Percentiles rank a stretch among this genome's conserved stretches.
phyloP scores from a whole-genome alignment of 2,329 filamentous ascomycete species.

The Neobulgaria alba region DNA sequence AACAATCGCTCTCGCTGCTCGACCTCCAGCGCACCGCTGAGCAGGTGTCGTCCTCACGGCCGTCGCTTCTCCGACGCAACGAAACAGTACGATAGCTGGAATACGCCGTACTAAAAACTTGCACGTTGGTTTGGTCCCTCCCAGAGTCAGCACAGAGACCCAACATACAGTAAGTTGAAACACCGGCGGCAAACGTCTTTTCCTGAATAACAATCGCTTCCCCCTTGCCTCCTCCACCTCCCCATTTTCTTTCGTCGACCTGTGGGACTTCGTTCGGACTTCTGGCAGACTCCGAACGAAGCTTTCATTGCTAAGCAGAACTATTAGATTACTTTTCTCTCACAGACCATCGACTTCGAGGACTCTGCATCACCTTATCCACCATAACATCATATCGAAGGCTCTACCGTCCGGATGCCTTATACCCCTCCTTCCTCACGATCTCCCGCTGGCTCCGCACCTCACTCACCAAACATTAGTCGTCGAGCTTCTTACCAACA shows the following conservation, averaged over 20 bases:
- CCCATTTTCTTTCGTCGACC: not conserved
- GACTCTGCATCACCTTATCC: not conserved
- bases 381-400: slow-evolving; percentile 2
- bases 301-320: not conserved
- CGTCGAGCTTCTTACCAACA: slow-evolving; percentile 49
- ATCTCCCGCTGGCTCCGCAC: slow-evolving; percentile 51
- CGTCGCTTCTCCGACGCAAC: not conserved
- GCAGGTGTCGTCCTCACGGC: not conserved
- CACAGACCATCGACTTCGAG: not conserved
- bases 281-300: not conserved
- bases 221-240: not conserved
- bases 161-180: not conserved
- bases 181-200: not conserved
- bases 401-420: slow-evolving; percentile 55
- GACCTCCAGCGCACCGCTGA: no score
- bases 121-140: not conserved
- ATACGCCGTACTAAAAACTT: not conserved
- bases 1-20: no score
- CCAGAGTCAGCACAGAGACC: not conserved
- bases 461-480: slow-evolving; percentile 47
- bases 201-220: not conserved
- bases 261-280: not conserved
- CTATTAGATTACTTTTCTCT: not conserved
- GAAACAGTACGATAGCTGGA: not conserved
- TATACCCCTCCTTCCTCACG: slow-evolving; percentile 72